These are phyloP conservation scores for Paramyrothecium sp. DNA, from an alignment of 2,329 filamentous ascomycete genomes.

Conservation along the genomic window DNA sequence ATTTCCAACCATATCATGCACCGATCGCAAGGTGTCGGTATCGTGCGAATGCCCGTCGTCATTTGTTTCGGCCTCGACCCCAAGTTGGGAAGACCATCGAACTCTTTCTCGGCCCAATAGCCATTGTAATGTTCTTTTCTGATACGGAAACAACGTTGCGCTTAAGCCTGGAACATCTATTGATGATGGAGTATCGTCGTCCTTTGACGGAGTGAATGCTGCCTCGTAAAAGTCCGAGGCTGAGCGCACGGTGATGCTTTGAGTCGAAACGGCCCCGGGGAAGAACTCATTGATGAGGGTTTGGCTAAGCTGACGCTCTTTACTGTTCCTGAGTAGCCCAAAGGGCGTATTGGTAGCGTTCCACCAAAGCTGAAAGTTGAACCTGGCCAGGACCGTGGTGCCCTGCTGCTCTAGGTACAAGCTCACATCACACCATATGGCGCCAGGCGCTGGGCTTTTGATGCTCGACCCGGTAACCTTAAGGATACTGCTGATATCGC, in stretches of 20 bases:
- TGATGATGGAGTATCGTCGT: slow-evolving; percentile 32
- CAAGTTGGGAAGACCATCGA: slow-evolving; percentile 33
- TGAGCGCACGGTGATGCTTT: slow-evolving; percentile 28
- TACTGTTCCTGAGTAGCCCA: slow-evolving; percentile 21
- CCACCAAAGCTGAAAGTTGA: slow-evolving; percentile 40
- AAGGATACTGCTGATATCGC: slow-evolving; percentile 16
- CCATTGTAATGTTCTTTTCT: slow-evolving; percentile 70
- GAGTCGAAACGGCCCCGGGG: slow-evolving; percentile 6
- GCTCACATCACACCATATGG: slow-evolving; percentile 32
- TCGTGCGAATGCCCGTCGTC: slow-evolving; percentile 4
- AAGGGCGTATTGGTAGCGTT: slow-evolving; percentile 34
- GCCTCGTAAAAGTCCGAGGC: slow-evolving; percentile 67
- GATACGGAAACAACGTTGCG: slow-evolving; percentile 67
- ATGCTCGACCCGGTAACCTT: slow-evolving; percentile 4
- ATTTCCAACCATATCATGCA: slow-evolving; percentile 29
- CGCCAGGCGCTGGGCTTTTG: slow-evolving; percentile 18
- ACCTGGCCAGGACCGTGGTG: slow-evolving; percentile 22
- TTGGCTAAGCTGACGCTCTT: slow-evolving; percentile 30
- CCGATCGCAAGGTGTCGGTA: slow-evolving; percentile 27
- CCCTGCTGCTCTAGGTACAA: slow-evolving; percentile 25
- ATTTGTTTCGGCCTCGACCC: slow-evolving; percentile 14
- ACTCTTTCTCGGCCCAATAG: slow-evolving; percentile 65
- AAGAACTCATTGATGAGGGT: slow-evolving; percentile 36
- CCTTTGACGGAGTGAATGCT: slow-evolving; percentile 58
- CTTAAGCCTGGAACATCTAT: slow-evolving; percentile 43